Percentiles rank a stretch among this genome's conserved stretches.
phyloP scores from a whole-genome alignment of 2,329 filamentous ascomycete genomes.

The Aspergillus sergii region DNA sequence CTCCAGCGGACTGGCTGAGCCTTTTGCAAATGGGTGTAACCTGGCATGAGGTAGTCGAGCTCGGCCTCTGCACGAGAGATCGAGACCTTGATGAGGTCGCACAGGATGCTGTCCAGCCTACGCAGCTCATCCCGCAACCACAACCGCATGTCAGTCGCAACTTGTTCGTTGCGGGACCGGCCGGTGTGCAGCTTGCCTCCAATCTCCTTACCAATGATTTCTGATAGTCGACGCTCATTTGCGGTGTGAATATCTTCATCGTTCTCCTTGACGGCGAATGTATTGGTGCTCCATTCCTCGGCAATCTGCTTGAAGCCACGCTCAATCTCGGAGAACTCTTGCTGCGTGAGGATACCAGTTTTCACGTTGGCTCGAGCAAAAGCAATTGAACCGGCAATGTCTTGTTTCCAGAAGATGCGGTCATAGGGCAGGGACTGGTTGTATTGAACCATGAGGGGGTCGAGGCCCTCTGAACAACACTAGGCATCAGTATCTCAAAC shows the following conservation, averaged over 20 bases:
- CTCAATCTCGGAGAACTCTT: conserved; percentile 76
- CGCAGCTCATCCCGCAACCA: conserved; percentile 79
- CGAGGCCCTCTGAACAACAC: conserved; percentile 66
- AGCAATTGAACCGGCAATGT: conserved; percentile 78
- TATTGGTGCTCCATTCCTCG: conserved; percentile 46
- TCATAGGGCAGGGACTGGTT: conserved; percentile 82
- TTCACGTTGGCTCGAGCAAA: conserved; percentile 80
- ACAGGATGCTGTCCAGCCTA: conserved; percentile 68
- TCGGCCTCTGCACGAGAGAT: conserved; percentile 71
- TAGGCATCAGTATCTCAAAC: conserved; percentile 20
- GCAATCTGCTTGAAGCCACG: conserved; percentile 64
- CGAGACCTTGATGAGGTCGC: conserved; percentile 70
- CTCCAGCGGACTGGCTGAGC: conserved; percentile 80
- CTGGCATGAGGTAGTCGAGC: conserved; percentile 79
- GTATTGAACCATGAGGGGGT: conserved; percentile 84
- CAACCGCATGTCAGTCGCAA: conserved; percentile 86
- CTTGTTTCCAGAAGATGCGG: conserved; percentile 74
- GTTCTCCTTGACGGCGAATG: conserved; percentile 41
- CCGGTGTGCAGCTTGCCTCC: conserved; percentile 89
- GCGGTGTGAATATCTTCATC: conserved; percentile 68
- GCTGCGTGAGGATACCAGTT: conserved; percentile 69
- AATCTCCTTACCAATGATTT: conserved; percentile 82
- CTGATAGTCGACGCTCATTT: conserved; percentile 72
- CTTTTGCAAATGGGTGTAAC: conserved; percentile 85
- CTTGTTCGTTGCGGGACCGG: conserved; percentile 86